A percentile compares a stretch with the other conserved stretches of the same genome.
These are phyloP conservation scores for Silybum marianum DNA, from an alignment of 129 eudicot genomes.

Conservation along the genomic window DNA sequence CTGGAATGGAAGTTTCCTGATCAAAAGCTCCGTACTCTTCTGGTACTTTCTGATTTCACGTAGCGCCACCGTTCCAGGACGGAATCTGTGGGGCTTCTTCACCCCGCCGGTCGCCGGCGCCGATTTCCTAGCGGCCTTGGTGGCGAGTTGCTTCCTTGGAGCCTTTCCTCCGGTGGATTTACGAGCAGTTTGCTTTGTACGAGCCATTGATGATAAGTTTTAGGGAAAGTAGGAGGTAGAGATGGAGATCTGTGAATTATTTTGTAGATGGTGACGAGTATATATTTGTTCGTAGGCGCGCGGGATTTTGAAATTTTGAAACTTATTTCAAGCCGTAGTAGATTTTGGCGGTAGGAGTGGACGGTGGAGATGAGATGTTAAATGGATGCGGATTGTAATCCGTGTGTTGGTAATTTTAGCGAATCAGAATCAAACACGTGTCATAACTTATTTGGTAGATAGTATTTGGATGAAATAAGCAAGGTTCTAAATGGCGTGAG, in stretches of 20 bases:
- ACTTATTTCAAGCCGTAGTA: not conserved
- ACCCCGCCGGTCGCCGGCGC: slow-evolving; percentile 48
- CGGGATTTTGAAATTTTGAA: not conserved
- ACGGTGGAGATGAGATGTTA: not conserved
- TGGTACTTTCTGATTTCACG: slow-evolving; percentile 31
- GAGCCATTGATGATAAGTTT: slow-evolving; percentile 1
- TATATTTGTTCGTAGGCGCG: not conserved
- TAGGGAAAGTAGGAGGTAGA: not conserved
- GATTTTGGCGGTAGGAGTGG: not conserved
- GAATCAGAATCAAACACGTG: not conserved
- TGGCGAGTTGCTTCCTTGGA: slow-evolving; percentile 46
- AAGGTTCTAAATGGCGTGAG: too few species aligned
- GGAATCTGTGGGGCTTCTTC: slow-evolving; percentile 32
- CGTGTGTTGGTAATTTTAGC: not conserved
- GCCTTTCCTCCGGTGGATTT: slow-evolving; percentile 26
- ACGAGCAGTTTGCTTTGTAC: slow-evolving; percentile 14
- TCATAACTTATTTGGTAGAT: not conserved
- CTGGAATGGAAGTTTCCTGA: slow-evolving; percentile 36
- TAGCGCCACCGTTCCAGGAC: slow-evolving; percentile 30
- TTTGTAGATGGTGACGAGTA: not conserved
- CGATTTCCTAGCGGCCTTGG: slow-evolving; percentile 46
- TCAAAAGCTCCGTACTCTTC: slow-evolving; percentile 26
- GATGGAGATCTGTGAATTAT: not conserved
- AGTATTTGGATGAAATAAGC: too few species aligned
- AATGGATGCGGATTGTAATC: not conserved